These are phyloP conservation scores for Didymella lethalis DNA, from an alignment of 2,329 filamentous ascomycete genomes.

Conservation along the genomic window DNA sequence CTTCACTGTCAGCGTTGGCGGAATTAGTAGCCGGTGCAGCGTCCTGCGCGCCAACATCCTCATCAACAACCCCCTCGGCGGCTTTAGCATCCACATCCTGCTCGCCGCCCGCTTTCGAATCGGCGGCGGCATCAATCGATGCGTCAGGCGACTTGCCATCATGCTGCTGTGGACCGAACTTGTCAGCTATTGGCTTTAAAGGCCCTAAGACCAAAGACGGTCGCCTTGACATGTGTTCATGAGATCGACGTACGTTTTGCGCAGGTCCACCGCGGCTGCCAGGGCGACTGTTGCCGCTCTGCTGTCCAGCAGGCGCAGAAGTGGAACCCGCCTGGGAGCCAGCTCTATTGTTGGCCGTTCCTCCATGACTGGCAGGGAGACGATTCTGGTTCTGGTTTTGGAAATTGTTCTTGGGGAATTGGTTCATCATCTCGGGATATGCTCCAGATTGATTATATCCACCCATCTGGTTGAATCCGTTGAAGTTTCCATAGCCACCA, in stretches of 20 bases:
- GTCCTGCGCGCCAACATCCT: slow-evolving; percentile 16
- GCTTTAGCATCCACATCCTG: slow-evolving; percentile 32
- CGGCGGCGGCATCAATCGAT: slow-evolving; percentile 43
- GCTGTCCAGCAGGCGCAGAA: slow-evolving; percentile 37
- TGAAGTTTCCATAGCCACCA: slow-evolving; percentile 72
- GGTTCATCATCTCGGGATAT: slow-evolving; percentile 59
- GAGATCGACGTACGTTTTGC: slow-evolving; percentile 47
- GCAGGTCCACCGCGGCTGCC: slow-evolving; percentile 41
- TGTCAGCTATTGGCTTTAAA: slow-evolving; percentile 37
- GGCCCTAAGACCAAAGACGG: slow-evolving; percentile 7
- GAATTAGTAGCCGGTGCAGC: slow-evolving; percentile 17
- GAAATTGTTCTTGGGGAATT: slow-evolving; percentile 68
- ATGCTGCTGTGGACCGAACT: slow-evolving; percentile 33
- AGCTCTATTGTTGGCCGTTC: slow-evolving; percentile 54
- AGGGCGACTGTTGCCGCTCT: slow-evolving; percentile 40
- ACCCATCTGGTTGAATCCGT: slow-evolving; percentile 60
- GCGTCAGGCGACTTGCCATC: slow-evolving; percentile 44
- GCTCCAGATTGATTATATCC: slow-evolving; percentile 63
- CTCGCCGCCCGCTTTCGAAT: slow-evolving; percentile 43
- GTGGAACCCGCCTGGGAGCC: slow-evolving; percentile 49
- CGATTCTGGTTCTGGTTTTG: slow-evolving; percentile 76
- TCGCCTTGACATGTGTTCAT: slow-evolving; percentile 27
- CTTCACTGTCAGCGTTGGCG: slow-evolving; percentile 17
- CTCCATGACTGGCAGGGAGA: slow-evolving; percentile 74
- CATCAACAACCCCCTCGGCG: slow-evolving; percentile 44